A percentile compares a stretch with the other conserved stretches of the same genome.
Conservation (phyloP, 495 filamentous ascomycete species). For the Trichoderma erinaceum region DNA sequence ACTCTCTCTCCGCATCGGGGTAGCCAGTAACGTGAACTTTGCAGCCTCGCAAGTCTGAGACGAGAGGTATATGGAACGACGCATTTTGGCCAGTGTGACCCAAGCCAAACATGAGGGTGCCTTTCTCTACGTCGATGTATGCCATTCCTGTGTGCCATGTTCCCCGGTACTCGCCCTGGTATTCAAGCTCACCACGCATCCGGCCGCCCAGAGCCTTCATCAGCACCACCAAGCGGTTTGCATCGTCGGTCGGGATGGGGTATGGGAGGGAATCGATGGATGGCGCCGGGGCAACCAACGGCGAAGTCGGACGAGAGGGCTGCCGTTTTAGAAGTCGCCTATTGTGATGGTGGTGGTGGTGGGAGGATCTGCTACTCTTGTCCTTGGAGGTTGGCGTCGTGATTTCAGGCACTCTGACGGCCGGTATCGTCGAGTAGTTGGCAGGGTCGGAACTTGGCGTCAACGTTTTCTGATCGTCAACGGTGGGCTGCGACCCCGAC, state of each 20-base stretch:
- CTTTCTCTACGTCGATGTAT: conserved; percentile 61
- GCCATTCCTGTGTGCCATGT: conserved; percentile 57
- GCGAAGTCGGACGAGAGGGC: conserved; percentile 44
- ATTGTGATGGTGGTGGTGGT: conserved; percentile 23
- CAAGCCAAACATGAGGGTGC: conserved; percentile 57
- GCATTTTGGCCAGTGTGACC: conserved; percentile 45
- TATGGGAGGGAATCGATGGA: conserved; percentile 49
- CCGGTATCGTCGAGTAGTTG: conserved; percentile 28
- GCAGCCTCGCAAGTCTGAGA: conserved; percentile 84
- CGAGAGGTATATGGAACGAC: conserved; percentile 44
- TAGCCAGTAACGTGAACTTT: conserved; percentile 64
- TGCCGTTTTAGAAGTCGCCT: conserved; percentile 44
- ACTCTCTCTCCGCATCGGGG: conserved; percentile 58
- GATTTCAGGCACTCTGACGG: conserved; percentile 32
- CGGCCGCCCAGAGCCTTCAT: conserved; percentile 63
- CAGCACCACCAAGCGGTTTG: conserved; percentile 56
- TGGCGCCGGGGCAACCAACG: conserved; percentile 38
- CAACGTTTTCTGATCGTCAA: conserved; percentile 35
- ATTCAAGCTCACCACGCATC: conserved; percentile 65
- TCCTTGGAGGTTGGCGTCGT: conserved; percentile 28
- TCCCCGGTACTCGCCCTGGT: conserved; percentile 47
- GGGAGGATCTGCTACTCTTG: conserved; percentile 37
- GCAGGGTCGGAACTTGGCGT: conserved; percentile 34
- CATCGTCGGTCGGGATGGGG: conserved; percentile 54
- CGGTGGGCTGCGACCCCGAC: conserved; percentile 33